Evolutionary conservation across 495 filamentous ascomycete genomes (phyloP).

Genomic region (Xylaria acuta): DNA sequence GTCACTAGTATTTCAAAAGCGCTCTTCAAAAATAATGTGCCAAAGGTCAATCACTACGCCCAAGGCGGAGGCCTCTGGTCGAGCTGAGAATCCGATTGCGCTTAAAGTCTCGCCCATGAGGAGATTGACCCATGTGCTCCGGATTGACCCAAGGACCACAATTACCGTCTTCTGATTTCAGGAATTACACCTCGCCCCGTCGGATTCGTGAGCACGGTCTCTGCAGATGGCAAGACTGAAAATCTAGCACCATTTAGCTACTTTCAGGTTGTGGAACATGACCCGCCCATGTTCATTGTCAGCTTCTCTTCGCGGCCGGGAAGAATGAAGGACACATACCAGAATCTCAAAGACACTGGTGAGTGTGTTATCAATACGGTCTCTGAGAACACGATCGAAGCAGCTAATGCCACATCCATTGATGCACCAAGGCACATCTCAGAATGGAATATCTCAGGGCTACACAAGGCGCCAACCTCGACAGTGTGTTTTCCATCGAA

Average conservation of each 20-base stretch:
- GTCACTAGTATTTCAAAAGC: not conserved
- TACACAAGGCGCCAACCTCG: constrained; percentile 65
- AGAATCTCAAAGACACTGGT: constrained; percentile 66
- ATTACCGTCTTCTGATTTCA: not conserved
- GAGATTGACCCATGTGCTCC: constrained; percentile 1
- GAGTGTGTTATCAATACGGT: constrained; percentile 82
- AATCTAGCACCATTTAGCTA: constrained; percentile 81
- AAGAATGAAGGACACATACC: constrained; percentile 67
- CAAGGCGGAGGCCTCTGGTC: not conserved
- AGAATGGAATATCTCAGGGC: constrained; percentile 73
- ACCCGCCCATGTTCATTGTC: constrained; percentile 76
- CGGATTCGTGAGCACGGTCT: constrained; percentile 34
- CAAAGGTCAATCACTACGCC: not conserved
- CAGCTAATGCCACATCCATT: constrained; percentile 66
- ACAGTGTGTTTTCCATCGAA: constrained; percentile 74
- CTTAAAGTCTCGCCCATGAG: not conserved
- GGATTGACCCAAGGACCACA: not conserved
- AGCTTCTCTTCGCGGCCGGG: constrained; percentile 63
- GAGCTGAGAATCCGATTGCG: not conserved
- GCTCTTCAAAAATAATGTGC: not conserved
- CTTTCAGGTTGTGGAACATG: constrained; percentile 74
- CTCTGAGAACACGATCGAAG: constrained; percentile 77
- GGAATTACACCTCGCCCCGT: not conserved
- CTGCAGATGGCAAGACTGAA: constrained; percentile 50
- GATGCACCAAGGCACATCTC: constrained; percentile 44